A percentile compares a stretch with the other conserved stretches of the same genome.
Evolutionary conservation across 768 basidiomycete species (phyloP).

Genomic region (Lentinula aciculospora): DNA sequence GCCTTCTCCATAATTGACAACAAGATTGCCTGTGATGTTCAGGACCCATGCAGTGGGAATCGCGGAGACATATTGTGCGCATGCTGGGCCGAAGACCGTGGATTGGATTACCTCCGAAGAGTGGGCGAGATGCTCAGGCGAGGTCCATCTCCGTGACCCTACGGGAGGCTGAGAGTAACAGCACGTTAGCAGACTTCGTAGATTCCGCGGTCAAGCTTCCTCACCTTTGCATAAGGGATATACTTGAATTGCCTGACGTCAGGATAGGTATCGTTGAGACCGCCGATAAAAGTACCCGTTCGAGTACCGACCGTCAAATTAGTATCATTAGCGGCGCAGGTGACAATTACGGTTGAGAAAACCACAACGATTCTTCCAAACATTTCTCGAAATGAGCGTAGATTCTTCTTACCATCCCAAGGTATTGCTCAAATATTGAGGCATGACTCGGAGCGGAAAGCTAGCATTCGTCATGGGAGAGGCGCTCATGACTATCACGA

Average conservation of each 20-base stretch:
- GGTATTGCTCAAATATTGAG: too few relatives aligned
- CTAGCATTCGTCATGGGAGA: too few relatives aligned
- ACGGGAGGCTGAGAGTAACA: slow-evolving; percentile 10
- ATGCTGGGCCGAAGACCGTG: slow-evolving; percentile 6
- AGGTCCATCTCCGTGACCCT: slow-evolving; percentile 5
- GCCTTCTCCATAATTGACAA: slow-evolving; percentile 10
- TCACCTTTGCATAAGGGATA: slow-evolving; percentile 7
- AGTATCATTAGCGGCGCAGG: too few relatives aligned
- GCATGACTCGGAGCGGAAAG: too few relatives aligned
- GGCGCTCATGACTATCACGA: too few relatives aligned
- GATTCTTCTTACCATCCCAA: too few relatives aligned
- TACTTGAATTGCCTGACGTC: slow-evolving; percentile 10
- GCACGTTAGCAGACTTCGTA: background rate
- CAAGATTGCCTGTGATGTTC: slow-evolving; percentile 8
- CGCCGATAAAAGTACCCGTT: slow-evolving; percentile 6
- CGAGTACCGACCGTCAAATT: slow-evolving; percentile 5
- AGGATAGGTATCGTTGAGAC: slow-evolving; percentile 6
- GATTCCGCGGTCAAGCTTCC: background rate
- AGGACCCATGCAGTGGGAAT: slow-evolving; percentile 8
- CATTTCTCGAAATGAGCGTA: too few relatives aligned
- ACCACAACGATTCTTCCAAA: too few relatives aligned
- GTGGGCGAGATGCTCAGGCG: slow-evolving; percentile 4
- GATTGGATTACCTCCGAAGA: slow-evolving; percentile 2
- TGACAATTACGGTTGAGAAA: too few relatives aligned
- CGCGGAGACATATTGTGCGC: slow-evolving; percentile 10